A percentile compares a stretch with the other conserved stretches of the same genome.
Conservation (phyloP, 2,329 filamentous ascomycete species). For the Penicillium sp. region DNA sequence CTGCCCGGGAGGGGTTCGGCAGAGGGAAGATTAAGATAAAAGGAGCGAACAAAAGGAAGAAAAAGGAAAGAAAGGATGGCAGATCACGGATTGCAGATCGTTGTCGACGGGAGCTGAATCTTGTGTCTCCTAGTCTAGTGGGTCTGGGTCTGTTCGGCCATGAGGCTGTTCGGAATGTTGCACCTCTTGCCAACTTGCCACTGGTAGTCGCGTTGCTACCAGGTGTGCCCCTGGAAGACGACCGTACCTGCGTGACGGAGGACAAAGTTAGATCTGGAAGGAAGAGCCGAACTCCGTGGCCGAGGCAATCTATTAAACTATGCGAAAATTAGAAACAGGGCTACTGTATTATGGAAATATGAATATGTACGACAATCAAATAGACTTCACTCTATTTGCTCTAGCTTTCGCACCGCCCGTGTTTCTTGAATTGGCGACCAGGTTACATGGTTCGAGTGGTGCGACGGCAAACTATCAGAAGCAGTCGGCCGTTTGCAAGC, state of each 20-base stretch:
- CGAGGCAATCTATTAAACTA: neutral
- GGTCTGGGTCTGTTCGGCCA: neutral
- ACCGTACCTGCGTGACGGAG: no score
- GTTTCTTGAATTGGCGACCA: neutral
- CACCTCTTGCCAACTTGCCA: no score
- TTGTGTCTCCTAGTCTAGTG: neutral
- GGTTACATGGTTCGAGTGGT: neutral
- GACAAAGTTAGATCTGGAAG: no score
- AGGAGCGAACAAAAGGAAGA: neutral
- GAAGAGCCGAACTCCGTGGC: neutral
- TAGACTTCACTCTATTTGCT: neutral
- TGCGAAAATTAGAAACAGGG: neutral
- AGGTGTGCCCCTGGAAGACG: neutral
- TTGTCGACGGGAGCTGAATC: neutral
- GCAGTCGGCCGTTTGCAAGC: neutral
- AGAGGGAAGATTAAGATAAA: neutral
- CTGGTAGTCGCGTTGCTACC: no score
- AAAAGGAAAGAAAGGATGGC: neutral
- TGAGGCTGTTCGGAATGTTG: neutral
- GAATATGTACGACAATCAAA: neutral
- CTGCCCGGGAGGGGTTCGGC: slow-evolving; percentile 2
- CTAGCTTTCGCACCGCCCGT: neutral
- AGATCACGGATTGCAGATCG: slow-evolving; percentile 14
- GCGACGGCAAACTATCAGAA: neutral
- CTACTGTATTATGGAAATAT: no score